Base-by-base conservation (phyloP, 352 stramenopile genomes). In the Phytophthora fragariae region DNA sequence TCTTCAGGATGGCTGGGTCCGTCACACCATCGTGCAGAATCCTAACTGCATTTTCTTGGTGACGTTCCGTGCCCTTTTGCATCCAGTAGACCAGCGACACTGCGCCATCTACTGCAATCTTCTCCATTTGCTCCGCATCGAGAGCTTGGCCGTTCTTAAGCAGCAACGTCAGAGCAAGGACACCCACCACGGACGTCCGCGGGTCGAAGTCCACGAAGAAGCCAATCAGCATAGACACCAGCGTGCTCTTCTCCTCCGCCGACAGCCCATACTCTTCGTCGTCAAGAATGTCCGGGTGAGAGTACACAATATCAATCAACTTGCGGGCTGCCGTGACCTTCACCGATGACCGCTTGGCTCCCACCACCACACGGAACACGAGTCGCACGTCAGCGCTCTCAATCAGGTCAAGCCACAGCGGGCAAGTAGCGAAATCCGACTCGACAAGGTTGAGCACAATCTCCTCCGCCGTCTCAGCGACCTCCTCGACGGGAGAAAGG, bases 21-120 rank as follows among this genome's bases (percentile, higher is more conserved):
- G 65, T 84, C 37, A 95, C 76, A 8, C 87, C 87, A 53, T 94
- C 89, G 57, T 90, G 73, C 7, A 95, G 54, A 55, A 95, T 92
- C 54, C 80, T 89, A 31, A 93, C 79, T 0, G 84, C 89, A 41
- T 93, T 93, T 44, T 95, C 85, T 80, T 93, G 89, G 52, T 94
- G 85, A 3, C 89, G 84, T 54, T 93, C 89, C 1, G 87, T 93
- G 14, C 89, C 89, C 63, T 95, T 94, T 62, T 93, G 85, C 66
- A 94, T 91, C 89, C 89, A 95, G 52, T 95, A 94, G 11, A 94
- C 82, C 2, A 95, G 60, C 14, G 85, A 93, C 9, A 89, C 75
- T 0, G 87, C 82, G 9, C 85, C 84, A 31, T 93, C 85, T 0
- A 92, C 79, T n/a, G 82, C 86, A 52, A 95, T 80, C 31, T 81